Evolutionary conservation across 2,329 filamentous ascomycete species (phyloP), one percentile per base, ranked within the genome.

Genomic region (Venturia carpophila): DNA sequence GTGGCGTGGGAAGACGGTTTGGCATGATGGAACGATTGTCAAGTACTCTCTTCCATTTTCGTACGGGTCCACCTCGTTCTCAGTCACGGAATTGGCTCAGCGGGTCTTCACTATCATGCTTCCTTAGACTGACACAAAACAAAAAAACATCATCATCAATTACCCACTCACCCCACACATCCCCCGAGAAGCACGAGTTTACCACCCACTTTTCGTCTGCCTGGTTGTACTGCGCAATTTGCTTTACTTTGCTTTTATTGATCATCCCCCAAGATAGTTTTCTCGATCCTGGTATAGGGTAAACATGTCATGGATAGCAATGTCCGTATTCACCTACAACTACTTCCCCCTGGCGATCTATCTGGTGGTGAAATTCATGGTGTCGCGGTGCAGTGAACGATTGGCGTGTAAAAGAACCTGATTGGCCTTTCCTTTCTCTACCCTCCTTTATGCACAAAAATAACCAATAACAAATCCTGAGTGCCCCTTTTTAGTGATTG

Each of bases 1-100:
- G 60, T 42, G 60, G 39, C 60, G 60, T 61, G 60, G 52, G 52
- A 61, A 42, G 37, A 61, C 60, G 60, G 60, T 61, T 61, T 37
- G 60, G 60, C 60, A 61, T 61, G 60, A 45, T 61, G 39, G 60
- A 45, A 39, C 24, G 42, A 43, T 61, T n/a, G 37, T 61, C 60
- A 61, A 61, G 60, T 61, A 37, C 52, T 58, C 52, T 58, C 52
- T 39, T 58, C 52, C 30, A 58, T 30, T 37, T 9, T 58, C 52
- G 30, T 37, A 37, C 10, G 52, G 27, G 27, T 37, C 5, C 37
- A 58, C 37, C 19, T 58, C 30, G 52, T 37, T 58, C 52, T 37
- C 27, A 19, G 27, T 34, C 17, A 58, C 17, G 52, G 52, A n/a
- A 37, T 58, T 58, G 27, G 52, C 27, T 37, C 52, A 58, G 52